These are phyloP conservation scores for Cercospora citrullina DNA, from an alignment of 2,329 filamentous ascomycete species.

Conservation along the genomic window DNA sequence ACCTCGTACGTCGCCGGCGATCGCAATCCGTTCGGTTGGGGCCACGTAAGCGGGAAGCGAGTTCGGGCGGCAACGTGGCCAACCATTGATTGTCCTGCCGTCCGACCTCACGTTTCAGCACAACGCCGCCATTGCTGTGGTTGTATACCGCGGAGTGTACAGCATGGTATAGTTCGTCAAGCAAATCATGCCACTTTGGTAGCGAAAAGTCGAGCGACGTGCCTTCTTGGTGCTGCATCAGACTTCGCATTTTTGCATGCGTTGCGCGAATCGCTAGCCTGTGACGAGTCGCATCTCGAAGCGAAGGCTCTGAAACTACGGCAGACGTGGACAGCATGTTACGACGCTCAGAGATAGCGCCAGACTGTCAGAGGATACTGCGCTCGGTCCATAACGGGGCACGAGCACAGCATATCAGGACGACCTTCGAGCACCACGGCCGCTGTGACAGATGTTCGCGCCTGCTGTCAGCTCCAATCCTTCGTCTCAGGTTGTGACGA, in stretches of 20 bases:
- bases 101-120: constrained; percentile 3
- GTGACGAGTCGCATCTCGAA: not conserved
- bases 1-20: not conserved
- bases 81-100: constrained; percentile 1
- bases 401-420: not conserved
- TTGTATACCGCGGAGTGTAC: not conserved
- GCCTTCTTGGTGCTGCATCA: not conserved
- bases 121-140: not conserved
- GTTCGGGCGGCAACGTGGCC: constrained; percentile 4
- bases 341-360: not conserved
- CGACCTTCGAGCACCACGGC: not conserved
- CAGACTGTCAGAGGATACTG: not conserved
- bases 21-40: not conserved
- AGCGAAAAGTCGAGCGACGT: not conserved
- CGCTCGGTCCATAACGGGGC: not conserved
- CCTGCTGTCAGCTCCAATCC: not conserved
- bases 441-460: not conserved
- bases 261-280: not conserved
- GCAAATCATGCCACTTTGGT: not conserved
- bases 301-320: not conserved
- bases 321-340: not conserved
- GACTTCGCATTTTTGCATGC: not conserved
- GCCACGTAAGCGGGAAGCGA: constrained; percentile 3
- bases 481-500: not conserved
- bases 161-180: not conserved